Evolutionary conservation across 441 rosid species (phyloP), one percentile per base, ranked within the genome.

Genomic region (Adansonia gregorii): DNA sequence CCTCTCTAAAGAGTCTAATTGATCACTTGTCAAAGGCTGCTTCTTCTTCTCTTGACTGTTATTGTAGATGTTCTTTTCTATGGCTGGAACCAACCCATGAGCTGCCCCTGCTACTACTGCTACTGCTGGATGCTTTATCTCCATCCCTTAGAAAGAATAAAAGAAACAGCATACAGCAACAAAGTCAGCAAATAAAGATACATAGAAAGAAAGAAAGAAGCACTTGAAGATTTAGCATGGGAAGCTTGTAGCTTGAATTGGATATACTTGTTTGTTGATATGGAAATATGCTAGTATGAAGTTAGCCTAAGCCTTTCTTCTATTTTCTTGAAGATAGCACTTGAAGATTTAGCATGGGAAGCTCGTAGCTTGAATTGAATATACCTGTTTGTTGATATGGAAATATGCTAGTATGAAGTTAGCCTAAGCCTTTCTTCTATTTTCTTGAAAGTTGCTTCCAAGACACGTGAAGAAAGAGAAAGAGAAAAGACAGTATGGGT

Each of bases 1-100:
- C 78, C 85, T 89, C 86, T 95, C 98, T 27, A 93, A 79, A 0
- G 91, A 87, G 19, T 88, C 94, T 14, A 93, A 66, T 79, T 95
- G 99, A 49, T 85, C 89, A 67, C 69, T 88, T 2, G 94, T 89
- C 82, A 93, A 80, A 80, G 88, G 85, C 87, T 90, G 85, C 87
- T 91, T 95, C 85, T 92, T 95, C 91, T 88, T 94, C 68, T 88
- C 92, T 17, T 85, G 83, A 35, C 72, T 77, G 19, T 73, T 74
- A 9, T 78, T 86, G 43, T 60, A 81, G 60, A 20, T 45, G 60
- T 31, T 85, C 85, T 80, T 88, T 49, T 86, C 87, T 87, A 78
- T 63, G 0, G 35, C 79, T n/a, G 76, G 80, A 14, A 82, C 75
- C 74, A 72, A 68, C 61, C 79, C 87, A 19, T 77, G 78, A 64